phyloP scores from a whole-genome alignment of 2,329 filamentous ascomycete species.

The Talaromyces pinophilus region DNA sequence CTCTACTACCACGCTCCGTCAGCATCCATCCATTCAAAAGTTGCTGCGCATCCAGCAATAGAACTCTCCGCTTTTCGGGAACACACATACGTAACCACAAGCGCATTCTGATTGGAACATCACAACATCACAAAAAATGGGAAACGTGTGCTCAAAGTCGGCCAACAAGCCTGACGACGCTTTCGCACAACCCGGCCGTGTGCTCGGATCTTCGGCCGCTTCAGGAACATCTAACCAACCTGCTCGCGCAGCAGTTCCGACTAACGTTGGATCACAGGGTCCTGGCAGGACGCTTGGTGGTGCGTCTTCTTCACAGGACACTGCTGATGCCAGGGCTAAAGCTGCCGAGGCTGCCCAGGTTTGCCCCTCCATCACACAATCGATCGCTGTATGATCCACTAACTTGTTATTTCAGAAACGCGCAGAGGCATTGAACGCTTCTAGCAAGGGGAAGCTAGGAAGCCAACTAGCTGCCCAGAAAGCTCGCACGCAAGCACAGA shows the following conservation, averaged over 20 bases:
- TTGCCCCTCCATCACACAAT: slow-evolving; percentile 39
- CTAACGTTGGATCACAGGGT: slow-evolving; percentile 50
- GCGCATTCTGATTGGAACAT: background rate
- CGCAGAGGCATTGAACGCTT: slow-evolving; percentile 54
- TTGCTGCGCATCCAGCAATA: background rate
- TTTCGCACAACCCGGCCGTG: slow-evolving; percentile 72
- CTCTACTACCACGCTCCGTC: background rate
- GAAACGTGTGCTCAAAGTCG: slow-evolving; percentile 79
- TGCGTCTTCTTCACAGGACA: slow-evolving; percentile 32
- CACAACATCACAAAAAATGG: slow-evolving; percentile 59
- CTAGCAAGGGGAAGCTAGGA: slow-evolving; percentile 66
- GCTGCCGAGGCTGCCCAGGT: slow-evolving; percentile 87
- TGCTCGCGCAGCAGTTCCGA: slow-evolving; percentile 51
- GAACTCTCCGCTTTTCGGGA: background rate
- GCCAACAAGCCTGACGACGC: slow-evolving; percentile 57
- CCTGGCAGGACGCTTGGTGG: slow-evolving; percentile 66
- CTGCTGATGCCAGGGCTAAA: slow-evolving; percentile 66
- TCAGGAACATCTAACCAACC: slow-evolving; percentile 45
- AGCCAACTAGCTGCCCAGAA: slow-evolving; percentile 73
- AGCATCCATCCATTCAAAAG: background rate
- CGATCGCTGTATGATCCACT: slow-evolving; percentile 4
- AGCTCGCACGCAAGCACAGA: slow-evolving; percentile 68
- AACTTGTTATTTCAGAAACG: slow-evolving; percentile 58
- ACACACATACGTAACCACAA: background rate
- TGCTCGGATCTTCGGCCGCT: slow-evolving; percentile 61